Evolutionary conservation across 495 filamentous ascomycete genomes (phyloP), one percentile per base, ranked within the genome.

Genomic region (Aspergillus diversus): DNA sequence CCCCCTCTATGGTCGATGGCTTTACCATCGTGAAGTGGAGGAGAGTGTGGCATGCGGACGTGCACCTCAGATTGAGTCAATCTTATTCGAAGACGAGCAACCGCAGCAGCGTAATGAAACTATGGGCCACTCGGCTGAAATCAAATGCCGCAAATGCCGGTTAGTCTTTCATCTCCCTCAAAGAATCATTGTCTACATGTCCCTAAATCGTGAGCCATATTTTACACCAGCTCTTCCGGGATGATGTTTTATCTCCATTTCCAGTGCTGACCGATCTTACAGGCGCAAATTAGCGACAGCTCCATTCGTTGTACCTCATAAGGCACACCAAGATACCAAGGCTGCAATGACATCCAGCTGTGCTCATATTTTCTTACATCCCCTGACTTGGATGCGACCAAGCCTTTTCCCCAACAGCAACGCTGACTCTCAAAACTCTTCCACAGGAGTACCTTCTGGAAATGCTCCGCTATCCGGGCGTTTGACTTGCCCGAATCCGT

Each of bases 311-410:
- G 72, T 87, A 51, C 76, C 79, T 5, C 89, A 92, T 71, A 73
- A 73, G 32, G 66, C 74, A 53, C 53, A 69, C 48, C 60, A 65
- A 11, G 61, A 58, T 27, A 60, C 63, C 33, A 75, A 69, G 55
- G 43, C 63, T 13, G 53, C 68, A 50, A 49, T 61, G 21, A 56
- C n/a, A 17, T 59, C 72, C 35, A 69, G 76, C 32, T 99, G 93
- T 68, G 87, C 89, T 5, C 95, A 98, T 70, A 83, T 92, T 63
- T 97, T 97, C 74, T 72, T 98, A 57, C 92, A 97, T 59, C 92
- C 93, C 3, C 82, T 98, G 17, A 90, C 88, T 17, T 98, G 94
- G 96, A 98, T 98, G 95, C 85, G 89, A 3, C 81, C 88, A 0
- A 88, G 86, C 65, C 84, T 98, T 13, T 81, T 79, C 62, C 77